Evolutionary conservation across 179 eudicot species (phyloP).

Genomic region (Spergularia azorica): DNA sequence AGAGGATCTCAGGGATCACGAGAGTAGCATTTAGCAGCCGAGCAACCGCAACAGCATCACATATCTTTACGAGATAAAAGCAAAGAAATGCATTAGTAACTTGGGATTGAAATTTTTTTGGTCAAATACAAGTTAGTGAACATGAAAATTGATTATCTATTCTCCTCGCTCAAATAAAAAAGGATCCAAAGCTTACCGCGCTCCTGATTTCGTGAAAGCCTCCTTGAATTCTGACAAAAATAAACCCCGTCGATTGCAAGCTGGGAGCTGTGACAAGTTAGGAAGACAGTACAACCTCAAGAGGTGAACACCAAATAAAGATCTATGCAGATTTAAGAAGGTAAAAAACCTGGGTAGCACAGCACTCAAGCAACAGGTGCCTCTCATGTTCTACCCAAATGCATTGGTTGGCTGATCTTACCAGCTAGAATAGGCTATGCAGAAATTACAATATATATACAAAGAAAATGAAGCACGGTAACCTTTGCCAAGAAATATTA

Average conservation of each 20-base stretch:
- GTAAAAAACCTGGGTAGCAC: neutral
- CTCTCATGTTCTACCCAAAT: too few species aligned
- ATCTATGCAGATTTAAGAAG: neutral
- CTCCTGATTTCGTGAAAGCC: slow-evolving; percentile 90
- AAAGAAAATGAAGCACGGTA: too few species aligned
- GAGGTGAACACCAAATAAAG: slow-evolving; percentile 16
- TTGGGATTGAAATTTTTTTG: too few species aligned
- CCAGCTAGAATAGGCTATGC: too few species aligned
- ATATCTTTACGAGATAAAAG: slow-evolving; percentile 43
- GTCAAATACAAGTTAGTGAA: neutral
- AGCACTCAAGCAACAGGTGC: neutral
- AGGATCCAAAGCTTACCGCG: slow-evolving; percentile 53
- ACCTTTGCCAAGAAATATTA: too few species aligned
- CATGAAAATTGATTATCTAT: neutral
- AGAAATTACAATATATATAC: too few species aligned
- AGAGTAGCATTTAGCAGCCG: slow-evolving; percentile 90
- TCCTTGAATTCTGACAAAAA: slow-evolving; percentile 84
- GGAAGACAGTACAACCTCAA: slow-evolving; percentile 41
- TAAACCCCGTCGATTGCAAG: slow-evolving; percentile 60
- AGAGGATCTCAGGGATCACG: slow-evolving; percentile 86
- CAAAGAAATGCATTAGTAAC: neutral
- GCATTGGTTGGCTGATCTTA: too few species aligned
- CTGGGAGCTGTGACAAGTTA: slow-evolving; percentile 71
- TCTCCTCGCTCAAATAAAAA: neutral
- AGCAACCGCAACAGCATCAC: slow-evolving; percentile 82